These are phyloP conservation scores for Rosa multiflora DNA, from an alignment of 306 rosid genomes.

Conservation along the genomic window DNA sequence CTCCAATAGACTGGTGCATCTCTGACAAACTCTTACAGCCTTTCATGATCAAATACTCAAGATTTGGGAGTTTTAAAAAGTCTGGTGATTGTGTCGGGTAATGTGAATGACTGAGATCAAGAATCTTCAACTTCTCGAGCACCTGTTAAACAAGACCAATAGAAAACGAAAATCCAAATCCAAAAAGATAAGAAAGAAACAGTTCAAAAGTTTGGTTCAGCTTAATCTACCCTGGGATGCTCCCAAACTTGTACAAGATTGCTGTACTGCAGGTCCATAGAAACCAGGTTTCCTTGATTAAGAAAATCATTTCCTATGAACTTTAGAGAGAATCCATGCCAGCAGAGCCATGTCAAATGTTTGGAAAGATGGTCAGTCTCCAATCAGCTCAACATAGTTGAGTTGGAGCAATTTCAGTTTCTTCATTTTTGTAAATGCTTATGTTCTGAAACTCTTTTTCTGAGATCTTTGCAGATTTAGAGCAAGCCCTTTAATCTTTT, in stretches of 20 bases:
- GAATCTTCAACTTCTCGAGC: slow-evolving; percentile 25
- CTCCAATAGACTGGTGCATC: too few species aligned
- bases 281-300: not conserved
- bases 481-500: not conserved
- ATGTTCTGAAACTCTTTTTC: slow-evolving; percentile 4
- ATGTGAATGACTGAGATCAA: slow-evolving; percentile 42
- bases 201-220: too few species aligned
- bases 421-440: not conserved
- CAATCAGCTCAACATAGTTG: not conserved
- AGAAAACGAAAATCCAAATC: not conserved
- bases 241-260: not conserved
- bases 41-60: too few species aligned
- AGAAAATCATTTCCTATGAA: not conserved
- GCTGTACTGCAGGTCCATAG: not conserved
- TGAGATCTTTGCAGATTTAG: slow-evolving; percentile 27
- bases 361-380: slow-evolving; percentile 37
- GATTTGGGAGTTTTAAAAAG: too few species aligned
- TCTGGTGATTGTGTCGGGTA: too few species aligned
- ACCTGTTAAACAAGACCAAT: slow-evolving; percentile 9
- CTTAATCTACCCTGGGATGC: not conserved
- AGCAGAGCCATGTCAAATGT: slow-evolving; percentile 5
- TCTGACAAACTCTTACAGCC: too few species aligned
- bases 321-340: slow-evolving; percentile 1
- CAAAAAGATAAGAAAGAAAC: not conserved
- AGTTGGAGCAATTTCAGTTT: not conserved